Percentiles rank a stretch among this genome's conserved stretches.
Conservation (phyloP, 73 alveolate species). For the Paramecium sexaurelia region DNA sequence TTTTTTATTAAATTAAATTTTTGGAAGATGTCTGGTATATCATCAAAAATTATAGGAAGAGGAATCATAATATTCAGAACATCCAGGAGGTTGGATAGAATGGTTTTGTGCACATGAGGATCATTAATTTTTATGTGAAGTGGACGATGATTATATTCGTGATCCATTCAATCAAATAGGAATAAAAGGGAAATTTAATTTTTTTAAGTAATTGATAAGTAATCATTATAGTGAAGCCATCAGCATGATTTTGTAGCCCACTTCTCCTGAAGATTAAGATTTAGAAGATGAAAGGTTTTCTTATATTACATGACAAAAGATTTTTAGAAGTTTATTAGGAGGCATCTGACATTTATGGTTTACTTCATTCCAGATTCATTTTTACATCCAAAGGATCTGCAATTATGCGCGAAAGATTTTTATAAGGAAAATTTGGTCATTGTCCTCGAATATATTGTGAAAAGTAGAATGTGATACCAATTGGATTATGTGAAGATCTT, state of each 20-base stretch:
- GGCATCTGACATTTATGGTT: constrained; percentile 90
- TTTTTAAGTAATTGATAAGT: constrained; percentile 52
- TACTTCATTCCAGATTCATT: constrained; percentile 89
- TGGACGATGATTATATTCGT: constrained; percentile 86
- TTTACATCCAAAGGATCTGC: constrained; percentile 83
- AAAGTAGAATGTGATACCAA: constrained; percentile 87
- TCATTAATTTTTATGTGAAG: constrained; percentile 86
- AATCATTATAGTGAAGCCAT: constrained; percentile 66
- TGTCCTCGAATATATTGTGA: constrained; percentile 97
- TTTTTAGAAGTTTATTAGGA: constrained; percentile 87
- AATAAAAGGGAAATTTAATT: constrained; percentile 56
- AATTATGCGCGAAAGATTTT: constrained; percentile 78
- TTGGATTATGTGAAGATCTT: constrained; percentile 88
- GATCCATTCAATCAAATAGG: constrained; percentile 83
- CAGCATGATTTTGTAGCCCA: constrained; percentile 86
- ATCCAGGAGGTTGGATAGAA: constrained; percentile 84
- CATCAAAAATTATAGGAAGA: neutral
- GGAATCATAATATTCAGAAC: constrained; percentile 60
- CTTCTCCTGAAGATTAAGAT: constrained; percentile 86
- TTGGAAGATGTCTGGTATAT: constrained; percentile 52
- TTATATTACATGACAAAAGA: constrained; percentile 50
- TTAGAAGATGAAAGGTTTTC: constrained; percentile 79
- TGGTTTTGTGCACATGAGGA: constrained; percentile 95
- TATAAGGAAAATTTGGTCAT: constrained; percentile 81
- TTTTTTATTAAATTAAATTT: neutral